Percentiles rank a stretch among this genome's conserved stretches.
Conservation (phyloP, 192 early-diverging fungal genomes). For the Coemansia sp. region DNA sequence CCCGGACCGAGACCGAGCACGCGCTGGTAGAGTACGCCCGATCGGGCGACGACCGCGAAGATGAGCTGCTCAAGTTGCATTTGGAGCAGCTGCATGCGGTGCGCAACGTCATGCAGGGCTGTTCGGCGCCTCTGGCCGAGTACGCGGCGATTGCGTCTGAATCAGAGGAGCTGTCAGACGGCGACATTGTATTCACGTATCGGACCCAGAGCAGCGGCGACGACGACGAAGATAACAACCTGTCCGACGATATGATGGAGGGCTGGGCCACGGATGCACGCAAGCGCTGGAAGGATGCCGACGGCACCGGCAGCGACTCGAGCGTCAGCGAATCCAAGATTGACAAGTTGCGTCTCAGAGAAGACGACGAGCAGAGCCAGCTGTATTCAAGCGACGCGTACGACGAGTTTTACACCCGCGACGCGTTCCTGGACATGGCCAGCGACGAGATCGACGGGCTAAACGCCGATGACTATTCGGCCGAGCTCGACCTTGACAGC, state of each 20-base stretch:
- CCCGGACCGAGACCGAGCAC: constrained; percentile 31
- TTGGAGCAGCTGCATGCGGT: constrained; percentile 46
- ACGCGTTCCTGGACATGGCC: constrained; percentile 33
- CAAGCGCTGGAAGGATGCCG: constrained; percentile 20
- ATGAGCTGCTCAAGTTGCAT: constrained; percentile 41
- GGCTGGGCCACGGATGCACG: constrained; percentile 34
- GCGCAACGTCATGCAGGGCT: constrained; percentile 37
- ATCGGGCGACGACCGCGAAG: constrained; percentile 27
- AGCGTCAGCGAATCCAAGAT: constrained; percentile 33
- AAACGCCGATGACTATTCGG: constrained; percentile 5
- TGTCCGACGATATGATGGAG: constrained; percentile 37
- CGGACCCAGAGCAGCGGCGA: constrained; percentile 12
- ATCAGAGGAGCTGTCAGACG: constrained; percentile 13
- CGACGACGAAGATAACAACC: no score
- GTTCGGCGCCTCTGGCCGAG: constrained; percentile 26
- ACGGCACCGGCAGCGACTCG: constrained; percentile 16
- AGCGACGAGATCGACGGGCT: constrained; percentile 7
- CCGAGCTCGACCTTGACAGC: constrained; percentile 37
- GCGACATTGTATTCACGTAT: constrained; percentile 38
- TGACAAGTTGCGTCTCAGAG: constrained; percentile 26
- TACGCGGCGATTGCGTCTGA: constrained; percentile 7
- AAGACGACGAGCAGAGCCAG: constrained; percentile 25
- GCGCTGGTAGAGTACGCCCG: constrained; percentile 17
- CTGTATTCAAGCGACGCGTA: constrained; percentile 44
- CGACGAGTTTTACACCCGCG: constrained; percentile 42